Conservation (phyloP, 441 rosid genomes). For the Erysimum cheiri region DNA sequence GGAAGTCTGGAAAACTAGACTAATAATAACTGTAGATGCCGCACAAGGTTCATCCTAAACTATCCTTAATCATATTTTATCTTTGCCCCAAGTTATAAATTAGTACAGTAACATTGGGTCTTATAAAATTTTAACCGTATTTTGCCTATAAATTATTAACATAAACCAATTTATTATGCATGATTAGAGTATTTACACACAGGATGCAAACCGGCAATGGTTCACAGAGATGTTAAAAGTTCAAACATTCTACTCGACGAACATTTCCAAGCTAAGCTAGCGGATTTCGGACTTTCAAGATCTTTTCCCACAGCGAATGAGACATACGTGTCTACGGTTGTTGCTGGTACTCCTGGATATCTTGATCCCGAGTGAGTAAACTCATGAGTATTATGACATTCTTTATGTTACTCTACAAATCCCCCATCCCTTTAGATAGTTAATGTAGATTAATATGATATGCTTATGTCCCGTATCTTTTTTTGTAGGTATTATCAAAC, state of each 20-base stretch:
- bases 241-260: conserved; percentile 48
- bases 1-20: no score
- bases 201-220: conserved; percentile 48
- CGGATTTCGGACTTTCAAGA: conserved; percentile 53
- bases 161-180: background rate
- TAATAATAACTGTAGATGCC: background rate
- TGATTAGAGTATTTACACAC: conserved; percentile 52
- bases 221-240: conserved; percentile 48
- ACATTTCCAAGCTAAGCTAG: conserved; percentile 46
- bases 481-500: conserved; percentile 37
- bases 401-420: background rate
- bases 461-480: background rate
- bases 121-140: no score
- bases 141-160: no score
- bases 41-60: background rate
- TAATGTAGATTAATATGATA: no score
- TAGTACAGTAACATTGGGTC: no score
- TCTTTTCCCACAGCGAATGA: conserved; percentile 37
- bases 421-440: background rate
- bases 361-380: conserved; percentile 51
- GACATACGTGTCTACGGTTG: conserved; percentile 34
- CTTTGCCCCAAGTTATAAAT: no score
- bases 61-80: no score
- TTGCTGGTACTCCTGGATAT: conserved; percentile 51
- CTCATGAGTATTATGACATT: background rate